Percentiles rank a stretch among this genome's conserved stretches.
Conservation (phyloP, 2,329 filamentous ascomycete species). For the Penicillium sp. region DNA sequence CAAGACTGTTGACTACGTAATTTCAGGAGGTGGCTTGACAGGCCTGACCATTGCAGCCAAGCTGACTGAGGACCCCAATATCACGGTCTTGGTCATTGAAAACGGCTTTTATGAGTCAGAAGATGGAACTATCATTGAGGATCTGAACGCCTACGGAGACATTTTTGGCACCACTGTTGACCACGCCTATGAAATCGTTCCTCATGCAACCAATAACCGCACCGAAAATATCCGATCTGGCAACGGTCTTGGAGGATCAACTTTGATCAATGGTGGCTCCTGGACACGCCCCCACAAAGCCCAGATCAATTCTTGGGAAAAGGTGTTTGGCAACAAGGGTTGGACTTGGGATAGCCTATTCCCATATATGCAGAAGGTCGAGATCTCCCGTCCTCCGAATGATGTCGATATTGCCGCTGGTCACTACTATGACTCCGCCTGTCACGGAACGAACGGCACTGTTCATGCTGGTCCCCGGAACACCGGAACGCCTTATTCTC, state of each 20-base stretch:
- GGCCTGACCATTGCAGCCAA: no score
- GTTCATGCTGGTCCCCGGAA: conserved; percentile 25
- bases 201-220: conserved; percentile 20
- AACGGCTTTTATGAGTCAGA: conserved; percentile 29
- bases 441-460: conserved; percentile 25
- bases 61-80: no score
- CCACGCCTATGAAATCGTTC: conserved; percentile 18
- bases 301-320: conserved; percentile 28
- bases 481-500: conserved; percentile 19
- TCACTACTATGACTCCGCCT: conserved; percentile 21
- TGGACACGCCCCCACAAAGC: conserved; percentile 31
- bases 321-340: conserved; percentile 44
- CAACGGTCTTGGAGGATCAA: conserved; percentile 30
- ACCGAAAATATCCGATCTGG: conserved; percentile 22
- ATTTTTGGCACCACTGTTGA: conserved; percentile 28
- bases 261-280: conserved; percentile 29
- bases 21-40: no score
- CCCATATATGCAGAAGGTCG: conserved; percentile 49
- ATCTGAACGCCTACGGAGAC: conserved; percentile 27
- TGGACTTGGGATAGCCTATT: conserved; percentile 48
- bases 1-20: no score
- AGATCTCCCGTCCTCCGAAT: conserved; percentile 20
- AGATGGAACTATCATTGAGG: conserved; percentile 24
- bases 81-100: conserved; percentile 11
- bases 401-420: conserved; percentile 20